phyloP scores from a whole-genome alignment of 2,329 filamentous ascomycete species.

The Xylariaceae sp. region DNA sequence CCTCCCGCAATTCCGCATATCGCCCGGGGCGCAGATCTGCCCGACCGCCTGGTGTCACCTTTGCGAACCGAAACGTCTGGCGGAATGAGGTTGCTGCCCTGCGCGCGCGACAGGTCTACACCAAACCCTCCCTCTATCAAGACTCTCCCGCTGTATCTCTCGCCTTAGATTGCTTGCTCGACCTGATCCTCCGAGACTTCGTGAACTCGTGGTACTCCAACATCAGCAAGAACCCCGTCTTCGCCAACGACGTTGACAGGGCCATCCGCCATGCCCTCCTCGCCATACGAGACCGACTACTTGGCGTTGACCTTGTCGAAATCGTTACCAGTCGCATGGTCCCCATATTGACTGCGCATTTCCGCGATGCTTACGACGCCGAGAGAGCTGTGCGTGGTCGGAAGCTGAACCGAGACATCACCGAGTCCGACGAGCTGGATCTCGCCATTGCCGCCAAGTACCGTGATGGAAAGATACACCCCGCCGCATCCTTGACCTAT shows the following conservation, averaged over 20 bases:
- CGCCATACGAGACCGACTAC: conserved; percentile 67
- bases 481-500: conserved; percentile 77
- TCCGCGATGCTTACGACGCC: conserved; percentile 86
- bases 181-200: conserved; percentile 76
- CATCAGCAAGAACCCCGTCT: conserved; percentile 77
- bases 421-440: conserved; percentile 94
- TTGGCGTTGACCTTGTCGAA: conserved; percentile 78
- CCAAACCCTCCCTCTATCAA: conserved; percentile 66
- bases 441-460: conserved; percentile 95
- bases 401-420: conserved; percentile 83
- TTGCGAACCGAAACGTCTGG: conserved; percentile 65
- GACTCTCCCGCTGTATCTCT: conserved; percentile 73
- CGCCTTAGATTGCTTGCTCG: conserved; percentile 74
- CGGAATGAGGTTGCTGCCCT: conserved; percentile 63
- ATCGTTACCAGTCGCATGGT: conserved; percentile 77
- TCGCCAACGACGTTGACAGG: conserved; percentile 82
- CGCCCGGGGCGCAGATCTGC: conserved; percentile 37
- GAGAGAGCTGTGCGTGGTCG: conserved; percentile 82
- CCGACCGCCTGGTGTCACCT: conserved; percentile 48
- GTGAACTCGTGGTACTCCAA: conserved; percentile 82
- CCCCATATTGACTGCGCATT: conserved; percentile 81
- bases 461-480: conserved; percentile 80
- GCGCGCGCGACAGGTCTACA: conserved; percentile 62
- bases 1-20: conserved; percentile 49
- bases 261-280: conserved; percentile 69